Base-by-base conservation (phyloP, 805 yeast genomes). In the Candida maris region DNA sequence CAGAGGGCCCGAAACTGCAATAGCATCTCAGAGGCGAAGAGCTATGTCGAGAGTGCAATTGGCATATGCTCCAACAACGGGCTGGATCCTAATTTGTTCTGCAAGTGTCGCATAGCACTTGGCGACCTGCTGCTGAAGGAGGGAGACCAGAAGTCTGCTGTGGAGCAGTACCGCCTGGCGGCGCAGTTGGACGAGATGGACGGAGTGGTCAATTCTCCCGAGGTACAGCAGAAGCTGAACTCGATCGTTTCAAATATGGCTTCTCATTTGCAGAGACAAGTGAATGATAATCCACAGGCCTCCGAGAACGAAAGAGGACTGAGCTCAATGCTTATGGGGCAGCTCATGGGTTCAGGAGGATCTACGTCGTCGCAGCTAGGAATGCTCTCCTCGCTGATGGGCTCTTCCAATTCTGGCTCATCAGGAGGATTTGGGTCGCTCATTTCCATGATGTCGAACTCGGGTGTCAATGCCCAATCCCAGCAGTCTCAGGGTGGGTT, bases 121-220 rank as follows among this genome's bases (percentile, higher is more conserved):
- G 63, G 63, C 38, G 62, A 59, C 28, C 35, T 55, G 8, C 38
- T 48, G 9, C 32, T 53, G 9, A 42, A 43, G 4, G 45, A 49
- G 30, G 59, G 58, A 17, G 30, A 57, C 19, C 35, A 41, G 6
- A 38, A 43, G 18, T 48, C 31, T 16, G 64, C 64, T 6, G 46
- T 57, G 15, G 53, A 45, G 5, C 49, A 56, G 37, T 59, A 57
- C 33, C 43, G 45, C 19, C 39, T 42, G 36, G 64, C 64, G 14
- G 57, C 59, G 14, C 46, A 51, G 32, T 47, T 58, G 24, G 64
- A 59, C 39, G 62, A 59, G 41, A 31, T 34, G 18, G 64, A 59
- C 32, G 64, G 64, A 4, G 51, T 38, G 14, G 48, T 56, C 19
- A 50, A 58, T 23, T 48, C 57, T 4, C 62, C 62, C 9, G 62